Evolutionary conservation across 768 basidiomycete genomes (phyloP).

Genomic region (Boletus reticulatus): DNA sequence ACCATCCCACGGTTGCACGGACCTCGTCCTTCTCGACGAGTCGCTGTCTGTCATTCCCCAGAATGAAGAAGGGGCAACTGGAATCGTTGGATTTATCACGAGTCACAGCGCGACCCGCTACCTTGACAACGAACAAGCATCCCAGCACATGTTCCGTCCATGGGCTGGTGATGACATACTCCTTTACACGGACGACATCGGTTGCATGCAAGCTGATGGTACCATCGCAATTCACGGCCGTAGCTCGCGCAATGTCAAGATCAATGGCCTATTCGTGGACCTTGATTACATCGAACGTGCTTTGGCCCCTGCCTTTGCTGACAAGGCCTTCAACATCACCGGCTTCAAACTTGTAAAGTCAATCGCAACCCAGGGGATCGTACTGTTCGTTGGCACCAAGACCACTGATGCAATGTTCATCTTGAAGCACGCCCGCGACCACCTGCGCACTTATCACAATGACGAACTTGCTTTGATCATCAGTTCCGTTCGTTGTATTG

Average conservation of each 20-base stretch:
- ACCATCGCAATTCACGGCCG: slow-evolving; percentile 13
- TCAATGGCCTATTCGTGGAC: slow-evolving; percentile 15
- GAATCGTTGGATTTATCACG: slow-evolving; percentile 11
- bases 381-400: slow-evolving; percentile 6
- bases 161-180: slow-evolving; percentile 12
- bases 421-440: slow-evolving; percentile 13
- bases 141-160: slow-evolving; percentile 15
- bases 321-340: slow-evolving; percentile 3
- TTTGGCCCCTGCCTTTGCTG: slow-evolving; percentile 12
- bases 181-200: slow-evolving; percentile 14
- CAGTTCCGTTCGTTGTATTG: slow-evolving; percentile 8
- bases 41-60: slow-evolving; percentile 10
- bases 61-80: slow-evolving; percentile 2
- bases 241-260: slow-evolving; percentile 15
- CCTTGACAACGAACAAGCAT: slow-evolving; percentile 11
- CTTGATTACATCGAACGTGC: slow-evolving; percentile 17
- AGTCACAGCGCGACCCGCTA: slow-evolving; percentile 11
- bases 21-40: slow-evolving; percentile 14
- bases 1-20: slow-evolving; percentile 7
- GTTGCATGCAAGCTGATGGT: slow-evolving; percentile 17
- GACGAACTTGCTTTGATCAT: slow-evolving; percentile 9
- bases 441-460: slow-evolving; percentile 3
- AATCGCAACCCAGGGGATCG: not conserved
- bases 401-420: slow-evolving; percentile 6
- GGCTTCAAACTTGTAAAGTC: slow-evolving; percentile 16